Percentiles rank a stretch among this genome's conserved stretches.
phyloP scores from a whole-genome alignment of 768 basidiomycete species.

The Crassisporium funariophilum region DNA sequence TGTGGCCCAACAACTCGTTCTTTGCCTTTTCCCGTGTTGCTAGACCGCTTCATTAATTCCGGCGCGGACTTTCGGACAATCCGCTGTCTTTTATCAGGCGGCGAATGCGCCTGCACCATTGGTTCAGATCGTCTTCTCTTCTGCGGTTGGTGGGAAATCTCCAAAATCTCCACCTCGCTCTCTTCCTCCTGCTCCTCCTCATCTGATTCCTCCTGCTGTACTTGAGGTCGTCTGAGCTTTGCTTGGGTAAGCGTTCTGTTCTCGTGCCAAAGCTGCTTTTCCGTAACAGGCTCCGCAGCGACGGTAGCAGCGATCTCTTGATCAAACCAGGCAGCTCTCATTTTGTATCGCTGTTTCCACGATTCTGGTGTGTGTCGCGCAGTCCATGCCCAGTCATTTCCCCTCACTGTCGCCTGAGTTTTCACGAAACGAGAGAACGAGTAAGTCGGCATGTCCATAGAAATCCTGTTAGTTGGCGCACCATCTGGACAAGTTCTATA shows the following conservation, averaged over 20 bases:
- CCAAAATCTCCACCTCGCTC: slow-evolving; percentile 10
- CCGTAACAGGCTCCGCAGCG: slow-evolving; percentile 21
- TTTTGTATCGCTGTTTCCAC: slow-evolving; percentile 52
- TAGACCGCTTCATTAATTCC: background rate
- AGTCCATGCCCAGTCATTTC: slow-evolving; percentile 38
- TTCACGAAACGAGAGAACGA: slow-evolving; percentile 2
- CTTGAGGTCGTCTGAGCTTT: background rate
- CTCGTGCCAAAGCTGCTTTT: slow-evolving; percentile 28
- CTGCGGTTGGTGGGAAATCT: background rate
- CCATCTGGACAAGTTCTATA: slow-evolving; percentile 29
- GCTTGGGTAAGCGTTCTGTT: slow-evolving; percentile 16
- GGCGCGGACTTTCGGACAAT: background rate
- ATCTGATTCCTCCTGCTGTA: background rate
- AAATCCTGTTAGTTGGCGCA: slow-evolving; percentile 17
- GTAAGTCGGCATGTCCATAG: background rate
- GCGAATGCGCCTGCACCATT: background rate
- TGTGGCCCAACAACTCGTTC: too few species aligned
- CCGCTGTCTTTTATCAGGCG: slow-evolving; percentile 2
- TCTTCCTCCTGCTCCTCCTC: slow-evolving; percentile 14
- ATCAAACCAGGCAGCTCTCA: slow-evolving; percentile 35
- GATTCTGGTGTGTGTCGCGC: slow-evolving; percentile 45
- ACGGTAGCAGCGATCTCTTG: slow-evolving; percentile 32
- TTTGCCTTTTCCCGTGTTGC: slow-evolving; percentile 7
- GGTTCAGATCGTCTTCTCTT: slow-evolving; percentile 10
- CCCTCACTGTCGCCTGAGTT: slow-evolving; percentile 20